Evolutionary conservation across 108 stramenopile genomes (phyloP).

Genomic region (Conticribra guillardii): DNA sequence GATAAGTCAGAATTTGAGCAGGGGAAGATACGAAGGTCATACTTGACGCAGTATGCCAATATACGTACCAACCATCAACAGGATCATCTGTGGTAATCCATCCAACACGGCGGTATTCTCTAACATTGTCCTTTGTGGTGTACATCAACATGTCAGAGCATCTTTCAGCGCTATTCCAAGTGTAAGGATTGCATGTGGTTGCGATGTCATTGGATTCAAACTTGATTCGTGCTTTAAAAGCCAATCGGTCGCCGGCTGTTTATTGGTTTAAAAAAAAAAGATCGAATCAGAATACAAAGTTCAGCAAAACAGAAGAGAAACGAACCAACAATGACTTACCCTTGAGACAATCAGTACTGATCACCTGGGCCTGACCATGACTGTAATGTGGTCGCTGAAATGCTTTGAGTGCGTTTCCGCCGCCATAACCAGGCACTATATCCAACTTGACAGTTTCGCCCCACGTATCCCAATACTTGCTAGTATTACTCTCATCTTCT

Average conservation of each 20-base stretch:
- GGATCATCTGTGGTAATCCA: conserved; percentile 28
- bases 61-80: conserved; percentile 42
- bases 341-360: conserved; percentile 27
- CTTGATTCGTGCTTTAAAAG: conserved; percentile 34
- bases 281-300: background rate
- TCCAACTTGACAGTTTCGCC: conserved; percentile 17
- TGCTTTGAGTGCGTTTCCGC: conserved; percentile 27
- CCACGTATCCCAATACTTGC: conserved; percentile 45
- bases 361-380: conserved; percentile 34
- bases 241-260: conserved; percentile 41
- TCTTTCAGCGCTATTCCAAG: conserved; percentile 27
- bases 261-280: background rate
- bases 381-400: conserved; percentile 21
- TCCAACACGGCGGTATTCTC: conserved; percentile 24
- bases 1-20: too few relatives aligned
- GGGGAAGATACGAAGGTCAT: too few relatives aligned
- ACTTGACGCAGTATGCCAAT: background rate
- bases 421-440: conserved; percentile 31
- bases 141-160: conserved; percentile 42
- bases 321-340: conserved; percentile 15
- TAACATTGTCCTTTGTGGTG: conserved; percentile 6
- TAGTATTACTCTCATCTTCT: conserved; percentile 23
- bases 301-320: background rate
- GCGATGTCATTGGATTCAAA: conserved; percentile 16
- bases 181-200: conserved; percentile 24